Conservation (phyloP, 2,329 filamentous ascomycete species). For the Alternaria atra region DNA sequence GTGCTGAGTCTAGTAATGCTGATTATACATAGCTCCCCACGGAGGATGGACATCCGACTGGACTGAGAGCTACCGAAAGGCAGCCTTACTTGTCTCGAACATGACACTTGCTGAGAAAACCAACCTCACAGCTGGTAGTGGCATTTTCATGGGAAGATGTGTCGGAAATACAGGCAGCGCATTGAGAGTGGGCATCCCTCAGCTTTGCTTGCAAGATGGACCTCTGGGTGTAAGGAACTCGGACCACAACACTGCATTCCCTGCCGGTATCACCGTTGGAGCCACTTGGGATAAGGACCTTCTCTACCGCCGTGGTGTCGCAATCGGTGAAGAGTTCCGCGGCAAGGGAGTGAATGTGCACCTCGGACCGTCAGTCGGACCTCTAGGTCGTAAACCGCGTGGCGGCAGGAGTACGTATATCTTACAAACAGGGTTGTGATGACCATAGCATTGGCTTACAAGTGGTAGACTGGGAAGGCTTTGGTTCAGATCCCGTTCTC, state of each 20-base stretch:
- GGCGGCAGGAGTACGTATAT: slow-evolving; percentile 66
- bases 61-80: slow-evolving; percentile 75
- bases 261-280: slow-evolving; percentile 78
- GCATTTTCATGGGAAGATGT: slow-evolving; percentile 75
- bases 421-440: too few species aligned
- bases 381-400: slow-evolving; percentile 68
- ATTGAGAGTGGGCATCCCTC: slow-evolving; percentile 73
- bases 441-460: slow-evolving; percentile 7
- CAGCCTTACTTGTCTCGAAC: slow-evolving; percentile 71
- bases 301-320: slow-evolving; percentile 73
- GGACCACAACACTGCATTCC: slow-evolving; percentile 79
- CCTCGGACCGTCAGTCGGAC: slow-evolving; percentile 75
- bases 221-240: slow-evolving; percentile 76
- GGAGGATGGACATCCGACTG: slow-evolving; percentile 76
- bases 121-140: slow-evolving; percentile 76
- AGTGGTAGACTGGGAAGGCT: slow-evolving; percentile 70
- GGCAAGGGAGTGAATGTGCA: slow-evolving; percentile 78
- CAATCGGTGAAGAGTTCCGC: slow-evolving; percentile 74
- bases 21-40: slow-evolving; percentile 60
- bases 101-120: slow-evolving; percentile 86
- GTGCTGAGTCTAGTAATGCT: background rate
- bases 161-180: slow-evolving; percentile 81
- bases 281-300: slow-evolving; percentile 78
- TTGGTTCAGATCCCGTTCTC: slow-evolving; percentile 75
- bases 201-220: slow-evolving; percentile 70